Evolutionary conservation across 805 yeast genomes (phyloP).

Genomic region (Priceomyces carsonii): DNA sequence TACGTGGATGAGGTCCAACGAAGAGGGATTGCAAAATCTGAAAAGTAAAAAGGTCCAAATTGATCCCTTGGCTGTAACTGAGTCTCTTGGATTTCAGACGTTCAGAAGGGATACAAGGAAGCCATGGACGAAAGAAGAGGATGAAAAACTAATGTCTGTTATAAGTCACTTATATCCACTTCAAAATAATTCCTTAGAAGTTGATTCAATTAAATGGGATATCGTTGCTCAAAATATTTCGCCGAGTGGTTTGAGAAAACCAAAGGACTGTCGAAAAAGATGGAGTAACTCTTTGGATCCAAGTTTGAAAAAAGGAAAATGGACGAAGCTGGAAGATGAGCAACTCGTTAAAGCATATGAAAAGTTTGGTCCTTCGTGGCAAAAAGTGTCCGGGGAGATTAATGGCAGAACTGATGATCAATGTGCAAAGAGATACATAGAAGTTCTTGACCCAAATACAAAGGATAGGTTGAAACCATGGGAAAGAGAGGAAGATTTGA

Average conservation of each 20-base stretch:
- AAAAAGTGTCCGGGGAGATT: constrained; percentile 72
- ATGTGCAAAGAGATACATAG: constrained; percentile 88
- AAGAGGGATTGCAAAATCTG: constrained; percentile 1
- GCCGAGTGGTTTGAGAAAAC: constrained; percentile 53
- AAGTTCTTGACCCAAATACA: constrained; percentile 81
- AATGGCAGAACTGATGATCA: constrained; percentile 92
- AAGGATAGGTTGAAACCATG: constrained; percentile 78
- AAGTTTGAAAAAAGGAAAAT: constrained; percentile 73
- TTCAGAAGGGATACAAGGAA: constrained; percentile 61
- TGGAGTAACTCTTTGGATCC: constrained; percentile 91
- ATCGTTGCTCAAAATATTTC: constrained; percentile 42
- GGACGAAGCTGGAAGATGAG: constrained; percentile 83
- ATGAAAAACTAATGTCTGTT: constrained; percentile 45
- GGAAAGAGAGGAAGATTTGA: constrained; percentile 74
- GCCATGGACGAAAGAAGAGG: constrained; percentile 81
- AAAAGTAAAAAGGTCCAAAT: constrained; percentile 25
- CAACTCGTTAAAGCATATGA: constrained; percentile 61
- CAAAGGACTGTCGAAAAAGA: constrained; percentile 83
- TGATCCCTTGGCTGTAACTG: constrained; percentile 62
- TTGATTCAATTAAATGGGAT: constrained; percentile 63
- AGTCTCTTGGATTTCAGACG: constrained; percentile 73
- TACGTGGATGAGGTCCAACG: constrained; percentile 3
- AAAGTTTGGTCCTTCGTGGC: constrained; percentile 81
- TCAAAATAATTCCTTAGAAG: constrained; percentile 23
- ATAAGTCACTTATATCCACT: constrained; percentile 38